Evolutionary conservation across 169 alveolate species (phyloP).

Genomic region (Toxoplasma gondii): DNA sequence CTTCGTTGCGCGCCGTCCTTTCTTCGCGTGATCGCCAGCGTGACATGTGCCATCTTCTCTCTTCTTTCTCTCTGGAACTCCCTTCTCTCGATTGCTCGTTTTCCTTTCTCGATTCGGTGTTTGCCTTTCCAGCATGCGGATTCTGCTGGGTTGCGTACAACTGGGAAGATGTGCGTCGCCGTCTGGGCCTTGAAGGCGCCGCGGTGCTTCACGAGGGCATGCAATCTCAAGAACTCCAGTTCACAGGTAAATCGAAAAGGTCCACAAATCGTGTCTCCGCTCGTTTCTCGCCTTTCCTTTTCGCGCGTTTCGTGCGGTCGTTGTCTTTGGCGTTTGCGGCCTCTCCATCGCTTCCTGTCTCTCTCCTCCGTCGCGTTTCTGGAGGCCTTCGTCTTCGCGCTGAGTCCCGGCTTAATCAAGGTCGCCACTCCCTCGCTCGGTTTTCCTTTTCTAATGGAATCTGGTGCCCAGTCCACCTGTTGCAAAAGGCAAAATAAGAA

Average conservation of each 20-base stretch:
- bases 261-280: neutral
- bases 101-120: neutral
- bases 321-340: neutral
- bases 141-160: neutral
- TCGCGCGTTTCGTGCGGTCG: neutral
- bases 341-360: neutral
- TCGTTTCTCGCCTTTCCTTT: neutral
- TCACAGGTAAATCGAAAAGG: slow-evolving; percentile 33
- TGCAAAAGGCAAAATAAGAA: no score
- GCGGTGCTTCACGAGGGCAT: slow-evolving; percentile 55
- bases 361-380: neutral
- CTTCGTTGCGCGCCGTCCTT: neutral
- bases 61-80: neutral
- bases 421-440: neutral
- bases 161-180: slow-evolving; percentile 54
- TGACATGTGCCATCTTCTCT: neutral
- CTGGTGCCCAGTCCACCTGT: no score
- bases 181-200: slow-evolving; percentile 56
- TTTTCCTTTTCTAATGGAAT: neutral
- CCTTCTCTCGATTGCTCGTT: neutral
- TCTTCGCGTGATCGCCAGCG: neutral
- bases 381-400: neutral
- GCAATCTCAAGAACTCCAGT: slow-evolving; percentile 57
- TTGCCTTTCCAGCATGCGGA: neutral
- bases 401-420: neutral